Base-by-base conservation (phyloP, 345 rosid genomes). In the Sisymbrium irio region DNA sequence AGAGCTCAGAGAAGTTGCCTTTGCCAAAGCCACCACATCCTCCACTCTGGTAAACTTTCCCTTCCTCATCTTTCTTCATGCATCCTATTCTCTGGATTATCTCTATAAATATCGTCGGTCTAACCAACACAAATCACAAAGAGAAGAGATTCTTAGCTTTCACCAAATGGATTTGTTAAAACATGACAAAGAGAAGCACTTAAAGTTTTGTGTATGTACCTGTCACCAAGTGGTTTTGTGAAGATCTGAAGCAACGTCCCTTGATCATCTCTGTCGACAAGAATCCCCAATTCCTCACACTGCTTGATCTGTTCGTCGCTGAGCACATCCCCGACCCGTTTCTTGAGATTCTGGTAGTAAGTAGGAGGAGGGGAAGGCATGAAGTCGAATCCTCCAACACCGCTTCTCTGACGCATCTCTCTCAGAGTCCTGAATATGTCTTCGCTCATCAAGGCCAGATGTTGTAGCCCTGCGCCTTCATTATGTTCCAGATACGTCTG, bases 11-110 rank as follows among this genome's bases (percentile, higher is more conserved):
- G 73, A 93, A 91, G 81, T 93, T 91, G 37, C 98, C 98, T 75
- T 93, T 93, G 36, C 98, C 98, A 35, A 93, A 93, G 1, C 96
- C 98, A 19, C 98, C 98, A 19, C 98, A 91, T 40, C 96, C 98
- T 22, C 98, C 96, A 77, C 87, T 93, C 79, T 91, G 97, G 73
- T 87, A 88, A 25, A 19, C 78, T 73, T 83, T 89, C 59, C 97
- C 98, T 39, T 77, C 65, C 30, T 88, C 88, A 67, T 91, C 94
- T 76, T 83, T 77, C 33, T 79, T 69, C 91, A 86, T 85, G 75
- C 98, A 93, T 53, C 97, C 98, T 1, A 91, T 37, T 67, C 98
- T 84, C 83, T 91, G 98, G 11, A 93, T 93, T 79, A 93, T 93
- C 86, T 93, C 98, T 53, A 93, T 77, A 71, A 93, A 93, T n/a